These are phyloP conservation scores for Solanum megistacrolobum DNA, from an alignment of 257 asterid genomes.

Conservation along the genomic window DNA sequence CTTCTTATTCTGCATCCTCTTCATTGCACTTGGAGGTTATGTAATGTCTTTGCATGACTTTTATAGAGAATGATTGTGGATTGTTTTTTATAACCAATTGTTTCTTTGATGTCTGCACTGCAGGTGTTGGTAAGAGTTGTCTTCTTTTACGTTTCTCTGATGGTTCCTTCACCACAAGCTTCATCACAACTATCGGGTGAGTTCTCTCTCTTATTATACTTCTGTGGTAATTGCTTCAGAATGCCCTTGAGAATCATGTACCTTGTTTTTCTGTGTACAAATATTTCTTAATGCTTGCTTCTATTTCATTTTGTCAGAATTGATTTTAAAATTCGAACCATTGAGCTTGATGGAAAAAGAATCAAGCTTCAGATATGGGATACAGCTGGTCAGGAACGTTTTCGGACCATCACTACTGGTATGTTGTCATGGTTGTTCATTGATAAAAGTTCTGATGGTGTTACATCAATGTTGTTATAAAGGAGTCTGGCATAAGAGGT, in stretches of 20 bases:
- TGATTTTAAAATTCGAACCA: conserved; percentile 28
- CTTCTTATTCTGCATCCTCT: not conserved
- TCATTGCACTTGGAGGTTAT: not conserved
- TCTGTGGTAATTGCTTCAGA: not conserved
- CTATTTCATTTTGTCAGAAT: conserved; percentile 1
- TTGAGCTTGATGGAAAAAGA: conserved; percentile 32
- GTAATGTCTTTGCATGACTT: not conserved
- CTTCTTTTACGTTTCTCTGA: conserved; percentile 34
- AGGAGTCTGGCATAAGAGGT: not conserved
- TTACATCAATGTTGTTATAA: not conserved
- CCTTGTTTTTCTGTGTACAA: not conserved
- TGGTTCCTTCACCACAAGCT: conserved; percentile 35
- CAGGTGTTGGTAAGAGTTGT: conserved; percentile 42
- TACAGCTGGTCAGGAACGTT: conserved; percentile 36
- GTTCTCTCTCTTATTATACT: not conserved
- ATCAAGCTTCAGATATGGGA: conserved; percentile 38
- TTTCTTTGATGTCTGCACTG: not conserved
- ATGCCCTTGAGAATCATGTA: not conserved
- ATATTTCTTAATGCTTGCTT: not conserved
- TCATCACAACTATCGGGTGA: conserved; percentile 32
- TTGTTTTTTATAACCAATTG: not conserved
- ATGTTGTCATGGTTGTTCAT: not conserved
- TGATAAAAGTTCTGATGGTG: not conserved
- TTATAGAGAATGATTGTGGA: not conserved
- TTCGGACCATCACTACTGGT: conserved; percentile 37